Percentiles rank a stretch among this genome's conserved stretches.
phyloP scores from a whole-genome alignment of 192 early-diverging fungal genomes.

The Coemansia asiatica region DNA sequence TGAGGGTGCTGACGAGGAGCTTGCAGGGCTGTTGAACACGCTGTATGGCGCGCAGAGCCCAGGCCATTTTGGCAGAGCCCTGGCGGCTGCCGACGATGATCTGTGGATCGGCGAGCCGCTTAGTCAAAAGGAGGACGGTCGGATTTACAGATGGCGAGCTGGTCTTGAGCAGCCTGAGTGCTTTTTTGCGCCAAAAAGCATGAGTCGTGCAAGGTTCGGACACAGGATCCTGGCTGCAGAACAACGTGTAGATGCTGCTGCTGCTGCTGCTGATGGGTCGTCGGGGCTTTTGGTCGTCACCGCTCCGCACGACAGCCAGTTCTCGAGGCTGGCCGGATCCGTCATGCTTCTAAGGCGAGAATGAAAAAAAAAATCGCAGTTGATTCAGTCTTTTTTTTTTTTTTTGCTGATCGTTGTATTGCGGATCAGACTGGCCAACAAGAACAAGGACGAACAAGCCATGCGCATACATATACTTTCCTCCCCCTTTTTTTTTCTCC shows the following conservation, averaged over 20 bases:
- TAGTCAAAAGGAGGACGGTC: slow-evolving; percentile 38
- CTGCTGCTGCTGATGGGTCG: background rate
- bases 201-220: slow-evolving; percentile 31
- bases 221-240: slow-evolving; percentile 14
- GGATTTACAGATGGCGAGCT: slow-evolving; percentile 34
- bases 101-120: slow-evolving; percentile 57
- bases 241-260: no score
- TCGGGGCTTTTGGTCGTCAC: slow-evolving; percentile 27
- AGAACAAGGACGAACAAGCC: no score
- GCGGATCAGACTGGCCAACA: background rate
- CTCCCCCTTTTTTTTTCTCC: no score
- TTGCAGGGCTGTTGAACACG: slow-evolving; percentile 33
- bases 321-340: slow-evolving; percentile 38
- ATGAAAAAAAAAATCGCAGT: background rate
- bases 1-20: background rate
- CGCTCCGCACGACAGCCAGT: slow-evolving; percentile 49
- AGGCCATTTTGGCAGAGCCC: slow-evolving; percentile 49
- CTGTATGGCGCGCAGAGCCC: slow-evolving; percentile 45
- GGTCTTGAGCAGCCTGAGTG: slow-evolving; percentile 23
- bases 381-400: background rate
- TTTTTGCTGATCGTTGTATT: no score
- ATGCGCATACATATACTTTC: no score
- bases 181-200: slow-evolving; percentile 15
- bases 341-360: slow-evolving; percentile 18
- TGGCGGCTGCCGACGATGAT: slow-evolving; percentile 23